These are phyloP conservation scores for Monosporozyma solicola DNA, from an alignment of 805 yeast species.

Conservation along the genomic window DNA sequence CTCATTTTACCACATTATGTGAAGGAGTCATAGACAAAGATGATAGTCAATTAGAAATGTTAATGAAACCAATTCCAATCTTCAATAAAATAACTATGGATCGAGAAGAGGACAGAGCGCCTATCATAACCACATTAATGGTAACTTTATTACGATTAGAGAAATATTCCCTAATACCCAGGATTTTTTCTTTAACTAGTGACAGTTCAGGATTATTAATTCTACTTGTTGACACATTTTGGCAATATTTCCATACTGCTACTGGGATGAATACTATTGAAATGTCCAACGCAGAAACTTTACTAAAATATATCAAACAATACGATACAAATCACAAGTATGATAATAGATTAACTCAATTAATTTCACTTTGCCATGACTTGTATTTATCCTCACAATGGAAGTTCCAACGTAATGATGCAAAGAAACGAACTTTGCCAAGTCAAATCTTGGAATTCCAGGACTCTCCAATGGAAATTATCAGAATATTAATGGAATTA, in stretches of 20 bases:
- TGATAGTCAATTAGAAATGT: neutral
- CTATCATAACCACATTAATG: constrained; percentile 9
- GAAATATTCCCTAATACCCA: constrained; percentile 8
- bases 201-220: neutral
- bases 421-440: neutral
- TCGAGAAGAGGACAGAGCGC: constrained; percentile 6
- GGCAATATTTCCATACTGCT: constrained; percentile 37
- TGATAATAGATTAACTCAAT: neutral
- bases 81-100: constrained; percentile 7
- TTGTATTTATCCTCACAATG: neutral
- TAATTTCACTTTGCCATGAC: neutral
- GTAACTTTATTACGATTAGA: constrained; percentile 25
- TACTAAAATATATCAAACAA: neutral
- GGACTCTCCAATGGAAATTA: constrained; percentile 30
- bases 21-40: constrained; percentile 2
- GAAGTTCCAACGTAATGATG: neutral
- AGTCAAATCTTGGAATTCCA: constrained; percentile 23
- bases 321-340: neutral
- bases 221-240: constrained; percentile 26
- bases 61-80: constrained; percentile 1
- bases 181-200: neutral
- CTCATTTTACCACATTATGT: constrained; percentile 17
- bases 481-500: constrained; percentile 41
- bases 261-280: constrained; percentile 33
- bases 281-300: constrained; percentile 30